Percentiles rank a stretch among this genome's conserved stretches.
These are phyloP conservation scores for Skeletonema tropicum DNA, from an alignment of 108 stramenopile genomes.

Conservation along the genomic window DNA sequence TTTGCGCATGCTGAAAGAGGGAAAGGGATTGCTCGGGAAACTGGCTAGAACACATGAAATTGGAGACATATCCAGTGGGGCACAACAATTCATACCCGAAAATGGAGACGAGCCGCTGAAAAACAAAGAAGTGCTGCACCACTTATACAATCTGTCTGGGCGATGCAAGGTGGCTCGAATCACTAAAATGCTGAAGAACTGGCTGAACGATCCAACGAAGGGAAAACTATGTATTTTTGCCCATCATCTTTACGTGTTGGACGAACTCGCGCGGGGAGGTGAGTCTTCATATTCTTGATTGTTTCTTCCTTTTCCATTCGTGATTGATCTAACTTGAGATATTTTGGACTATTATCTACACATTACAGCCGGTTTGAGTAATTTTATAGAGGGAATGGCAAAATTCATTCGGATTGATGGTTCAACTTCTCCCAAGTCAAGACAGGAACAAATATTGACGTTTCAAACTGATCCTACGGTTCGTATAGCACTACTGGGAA, in stretches of 20 bases:
- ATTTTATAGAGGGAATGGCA: constrained; percentile 24
- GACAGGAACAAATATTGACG: constrained; percentile 87
- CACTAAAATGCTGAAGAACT: constrained; percentile 63
- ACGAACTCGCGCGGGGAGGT: constrained; percentile 65
- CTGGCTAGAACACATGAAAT: constrained; percentile 54
- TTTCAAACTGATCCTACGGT: constrained; percentile 91
- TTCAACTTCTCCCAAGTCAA: constrained; percentile 79
- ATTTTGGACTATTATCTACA: background rate
- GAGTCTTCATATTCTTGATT: background rate
- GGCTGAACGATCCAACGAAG: constrained; percentile 77
- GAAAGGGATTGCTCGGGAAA: constrained; percentile 75
- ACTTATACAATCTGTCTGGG: constrained; percentile 85
- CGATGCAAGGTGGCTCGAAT: constrained; percentile 82
- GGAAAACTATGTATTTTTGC: constrained; percentile 97
- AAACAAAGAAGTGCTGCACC: constrained; percentile 76
- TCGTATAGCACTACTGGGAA: constrained; percentile 89
- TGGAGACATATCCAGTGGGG: constrained; percentile 1
- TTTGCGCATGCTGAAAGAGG: constrained; percentile 63
- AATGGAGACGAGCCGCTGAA: constrained; percentile 27
- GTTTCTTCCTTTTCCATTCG: background rate
- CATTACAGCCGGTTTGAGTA: constrained; percentile 53
- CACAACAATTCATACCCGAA: constrained; percentile 9
- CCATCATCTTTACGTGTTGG: constrained; percentile 92
- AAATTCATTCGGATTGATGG: constrained; percentile 96
- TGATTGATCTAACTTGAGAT: background rate